These are phyloP conservation scores for Cymbidium sinense DNA, from an alignment of 106 monocot species.

Conservation along the genomic window DNA sequence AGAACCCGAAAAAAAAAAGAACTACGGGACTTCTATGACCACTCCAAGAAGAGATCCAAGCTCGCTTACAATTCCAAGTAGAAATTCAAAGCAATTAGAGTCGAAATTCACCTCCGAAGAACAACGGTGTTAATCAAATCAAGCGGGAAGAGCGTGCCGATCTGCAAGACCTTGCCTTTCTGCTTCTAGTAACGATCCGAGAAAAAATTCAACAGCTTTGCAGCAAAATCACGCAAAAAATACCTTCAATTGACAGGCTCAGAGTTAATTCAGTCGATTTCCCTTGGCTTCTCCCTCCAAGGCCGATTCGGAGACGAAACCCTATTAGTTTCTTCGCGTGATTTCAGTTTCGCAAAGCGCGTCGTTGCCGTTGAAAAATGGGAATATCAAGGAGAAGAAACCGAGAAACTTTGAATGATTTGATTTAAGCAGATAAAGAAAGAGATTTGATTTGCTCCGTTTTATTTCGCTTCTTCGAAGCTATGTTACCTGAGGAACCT, in stretches of 20 bases:
- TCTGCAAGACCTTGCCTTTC: neutral
- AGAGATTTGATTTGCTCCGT: neutral
- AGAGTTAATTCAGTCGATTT: neutral
- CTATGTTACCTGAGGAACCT: neutral
- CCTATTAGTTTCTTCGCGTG: neutral
- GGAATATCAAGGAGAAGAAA: neutral
- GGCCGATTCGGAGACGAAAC: neutral
- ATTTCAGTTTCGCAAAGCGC: neutral
- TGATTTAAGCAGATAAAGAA: neutral
- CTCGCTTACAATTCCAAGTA: neutral
- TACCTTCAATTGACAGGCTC: neutral
- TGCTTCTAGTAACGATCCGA: neutral
- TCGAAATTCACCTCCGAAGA: conserved; percentile 4
- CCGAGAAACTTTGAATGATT: conserved; percentile 1
- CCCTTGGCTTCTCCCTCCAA: neutral
- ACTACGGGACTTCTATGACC: neutral
- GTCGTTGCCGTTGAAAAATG: neutral
- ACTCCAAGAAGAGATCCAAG: neutral
- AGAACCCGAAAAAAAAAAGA: too few relatives aligned
- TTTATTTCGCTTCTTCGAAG: neutral
- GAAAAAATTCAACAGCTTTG: neutral
- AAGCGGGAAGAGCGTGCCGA: neutral
- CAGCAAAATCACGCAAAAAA: neutral
- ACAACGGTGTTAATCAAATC: neutral
- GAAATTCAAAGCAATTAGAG: neutral